Conservation (phyloP, 73 alveolate species). For the Tetrahymena elliotti region DNA sequence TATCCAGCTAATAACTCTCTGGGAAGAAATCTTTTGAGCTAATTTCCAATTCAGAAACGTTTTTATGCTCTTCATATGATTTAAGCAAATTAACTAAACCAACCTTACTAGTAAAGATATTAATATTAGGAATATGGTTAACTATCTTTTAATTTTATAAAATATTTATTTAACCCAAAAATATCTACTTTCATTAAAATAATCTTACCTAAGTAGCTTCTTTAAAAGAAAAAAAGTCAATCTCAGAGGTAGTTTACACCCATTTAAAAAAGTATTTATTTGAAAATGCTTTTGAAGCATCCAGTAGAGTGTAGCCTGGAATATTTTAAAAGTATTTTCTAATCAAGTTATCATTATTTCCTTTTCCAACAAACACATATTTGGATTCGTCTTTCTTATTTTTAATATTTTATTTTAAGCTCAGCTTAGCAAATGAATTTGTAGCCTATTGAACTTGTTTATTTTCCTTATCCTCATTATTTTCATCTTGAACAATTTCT, state of each 20-base stretch:
- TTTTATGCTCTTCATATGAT: conserved; percentile 15
- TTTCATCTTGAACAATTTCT: not conserved
- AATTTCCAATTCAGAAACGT: conserved; percentile 26
- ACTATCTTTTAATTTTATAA: conserved; percentile 32
- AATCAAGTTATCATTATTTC: conserved; percentile 26
- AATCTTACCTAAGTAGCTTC: conserved; percentile 8
- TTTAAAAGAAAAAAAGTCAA: conserved; percentile 16
- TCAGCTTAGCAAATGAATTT: not conserved
- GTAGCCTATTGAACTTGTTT: not conserved
- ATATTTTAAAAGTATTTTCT: conserved; percentile 12
- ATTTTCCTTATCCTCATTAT: not conserved
- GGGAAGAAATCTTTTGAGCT: conserved; percentile 52
- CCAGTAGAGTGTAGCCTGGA: conserved; percentile 13
- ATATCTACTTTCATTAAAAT: too few species aligned
- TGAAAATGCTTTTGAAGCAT: conserved; percentile 27
- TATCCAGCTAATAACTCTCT: conserved; percentile 54
- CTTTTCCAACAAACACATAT: conserved; percentile 28
- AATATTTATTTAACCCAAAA: too few species aligned
- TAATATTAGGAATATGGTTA: conserved; percentile 63
- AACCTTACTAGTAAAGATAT: conserved; percentile 47
- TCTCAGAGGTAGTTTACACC: conserved; percentile 21
- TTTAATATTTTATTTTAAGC: not conserved
- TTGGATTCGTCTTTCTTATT: not conserved
- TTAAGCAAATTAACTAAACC: conserved; percentile 46
- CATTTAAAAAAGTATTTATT: conserved; percentile 22